phyloP scores from a whole-genome alignment of 2,329 filamentous ascomycete species.

The Penicillium sp. region DNA sequence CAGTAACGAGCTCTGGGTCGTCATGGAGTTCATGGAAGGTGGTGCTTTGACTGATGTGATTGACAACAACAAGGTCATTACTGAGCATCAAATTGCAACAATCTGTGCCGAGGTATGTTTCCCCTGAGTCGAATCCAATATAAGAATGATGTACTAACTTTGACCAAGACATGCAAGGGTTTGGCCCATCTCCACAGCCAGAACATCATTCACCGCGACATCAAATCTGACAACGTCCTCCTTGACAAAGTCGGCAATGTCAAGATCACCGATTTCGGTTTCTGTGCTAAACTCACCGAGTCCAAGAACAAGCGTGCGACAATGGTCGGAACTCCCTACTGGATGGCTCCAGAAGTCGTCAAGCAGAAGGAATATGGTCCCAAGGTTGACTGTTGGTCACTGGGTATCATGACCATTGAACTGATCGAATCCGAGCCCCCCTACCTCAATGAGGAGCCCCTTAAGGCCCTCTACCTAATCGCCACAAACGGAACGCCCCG shows the following conservation, averaged over 20 bases:
- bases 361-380: conserved; percentile 99
- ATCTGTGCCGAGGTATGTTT: conserved; percentile 86
- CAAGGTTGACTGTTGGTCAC: conserved; percentile 98
- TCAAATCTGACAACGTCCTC: conserved; percentile 98
- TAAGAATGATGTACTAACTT: conserved; percentile 13
- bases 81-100: conserved; percentile 95
- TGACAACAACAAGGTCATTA: conserved; percentile 92
- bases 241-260: conserved; percentile 92
- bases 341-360: conserved; percentile 99
- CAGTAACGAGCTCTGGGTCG: conserved; percentile 95
- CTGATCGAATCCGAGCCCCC: conserved; percentile 99
- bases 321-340: conserved; percentile 99
- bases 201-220: conserved; percentile 97
- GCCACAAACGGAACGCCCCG: conserved; percentile 96
- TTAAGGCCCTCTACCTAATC: conserved; percentile 96
- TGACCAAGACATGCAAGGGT: conserved; percentile 81
- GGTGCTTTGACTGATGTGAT: conserved; percentile 97
- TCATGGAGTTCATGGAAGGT: conserved; percentile 99
- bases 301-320: conserved; percentile 96
- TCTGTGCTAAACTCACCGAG: conserved; percentile 97
- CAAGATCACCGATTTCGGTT: conserved; percentile 98
- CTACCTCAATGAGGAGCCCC: conserved; percentile 94
- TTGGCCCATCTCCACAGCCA: conserved; percentile 92
- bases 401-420: conserved; percentile 99
- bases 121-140: background rate